phyloP scores from a whole-genome alignment of 805 yeast species.

The Barnettozyma wickerhamii region DNA sequence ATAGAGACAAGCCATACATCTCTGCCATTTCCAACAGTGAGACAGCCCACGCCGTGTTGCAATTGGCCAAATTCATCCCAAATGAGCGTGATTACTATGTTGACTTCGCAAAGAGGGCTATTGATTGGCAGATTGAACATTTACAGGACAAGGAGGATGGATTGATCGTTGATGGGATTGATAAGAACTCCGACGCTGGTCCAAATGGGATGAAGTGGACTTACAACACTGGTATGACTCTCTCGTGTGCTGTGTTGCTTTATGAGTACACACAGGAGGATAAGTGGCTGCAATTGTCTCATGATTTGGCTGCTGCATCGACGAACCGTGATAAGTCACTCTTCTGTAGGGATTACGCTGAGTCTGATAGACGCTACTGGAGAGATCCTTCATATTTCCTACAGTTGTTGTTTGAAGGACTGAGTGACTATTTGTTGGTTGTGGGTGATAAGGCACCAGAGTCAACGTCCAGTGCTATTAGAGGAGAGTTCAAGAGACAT shows the following conservation, averaged over 20 bases:
- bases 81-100: conserved; percentile 42
- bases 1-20: conserved; percentile 51
- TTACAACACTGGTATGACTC: conserved; percentile 63
- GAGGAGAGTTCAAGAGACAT: conserved; percentile 47
- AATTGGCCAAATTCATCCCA: conserved; percentile 50
- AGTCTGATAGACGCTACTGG: conserved; percentile 52
- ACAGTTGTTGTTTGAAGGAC: conserved; percentile 61
- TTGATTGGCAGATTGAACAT: conserved; percentile 50
- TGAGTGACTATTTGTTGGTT: conserved; percentile 57
- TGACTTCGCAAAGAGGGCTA: conserved; percentile 55
- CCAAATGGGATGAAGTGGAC: conserved; percentile 56
- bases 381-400: conserved; percentile 59
- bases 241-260: conserved; percentile 49
- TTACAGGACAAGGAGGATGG: conserved; percentile 52
- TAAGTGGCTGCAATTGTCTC: conserved; percentile 38
- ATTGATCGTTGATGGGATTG: conserved; percentile 58
- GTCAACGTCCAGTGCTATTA: conserved; percentile 27
- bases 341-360: conserved; percentile 54
- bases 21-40: conserved; percentile 68
- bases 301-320: conserved; percentile 47
- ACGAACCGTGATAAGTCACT: conserved; percentile 51
- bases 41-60: conserved; percentile 57
- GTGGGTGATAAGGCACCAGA: conserved; percentile 38
- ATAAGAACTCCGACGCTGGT: conserved; percentile 32
- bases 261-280: conserved; percentile 46